Evolutionary conservation across 2,329 filamentous ascomycete genomes (phyloP).

Genomic region (Dryadomyces quercivorus): DNA sequence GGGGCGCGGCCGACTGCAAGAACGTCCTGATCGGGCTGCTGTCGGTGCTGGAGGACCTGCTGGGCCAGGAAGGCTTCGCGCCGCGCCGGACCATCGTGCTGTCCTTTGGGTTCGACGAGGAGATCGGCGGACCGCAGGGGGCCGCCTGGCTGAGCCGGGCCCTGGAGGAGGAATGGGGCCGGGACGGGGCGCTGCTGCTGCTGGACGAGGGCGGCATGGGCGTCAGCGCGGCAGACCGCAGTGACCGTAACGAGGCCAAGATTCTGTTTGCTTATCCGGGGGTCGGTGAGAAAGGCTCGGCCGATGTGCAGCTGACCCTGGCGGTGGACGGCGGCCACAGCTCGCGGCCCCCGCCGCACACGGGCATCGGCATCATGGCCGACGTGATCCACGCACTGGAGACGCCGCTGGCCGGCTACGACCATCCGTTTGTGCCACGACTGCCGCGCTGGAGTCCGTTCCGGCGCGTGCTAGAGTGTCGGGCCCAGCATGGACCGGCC

Average conservation of each 20-base stretch:
- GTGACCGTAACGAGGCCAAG: constrained; percentile 19
- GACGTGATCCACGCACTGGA: constrained; percentile 34
- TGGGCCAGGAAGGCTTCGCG: constrained; percentile 32
- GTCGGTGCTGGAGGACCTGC: constrained; percentile 40
- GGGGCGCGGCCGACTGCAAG: constrained; percentile 48
- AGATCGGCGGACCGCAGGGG: constrained; percentile 38
- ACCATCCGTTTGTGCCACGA: constrained; percentile 25
- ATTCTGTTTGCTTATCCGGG: constrained; percentile 40
- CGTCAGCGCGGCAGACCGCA: constrained; percentile 43
- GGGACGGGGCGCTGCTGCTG: constrained; percentile 38
- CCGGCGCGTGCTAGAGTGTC: constrained; percentile 29
- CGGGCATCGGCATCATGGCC: constrained; percentile 36
- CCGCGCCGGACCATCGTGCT: constrained; percentile 44
- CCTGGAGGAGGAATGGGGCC: constrained; percentile 36
- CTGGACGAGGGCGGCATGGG: constrained; percentile 45
- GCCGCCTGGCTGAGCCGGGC: constrained; percentile 31
- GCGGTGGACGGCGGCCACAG: constrained; percentile 46
- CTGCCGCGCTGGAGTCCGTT: constrained; percentile 17
- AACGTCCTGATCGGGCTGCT: constrained; percentile 44
- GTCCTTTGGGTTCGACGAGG: constrained; percentile 52
- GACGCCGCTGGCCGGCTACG: constrained; percentile 46
- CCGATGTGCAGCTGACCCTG: constrained; percentile 43
- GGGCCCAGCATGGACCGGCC: constrained; percentile 30
- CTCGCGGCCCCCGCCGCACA: constrained; percentile 40
- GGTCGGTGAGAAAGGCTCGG: constrained; percentile 47